These are phyloP conservation scores for Rehmannia glutinosa DNA, from an alignment of 257 asterid genomes.

Conservation along the genomic window DNA sequence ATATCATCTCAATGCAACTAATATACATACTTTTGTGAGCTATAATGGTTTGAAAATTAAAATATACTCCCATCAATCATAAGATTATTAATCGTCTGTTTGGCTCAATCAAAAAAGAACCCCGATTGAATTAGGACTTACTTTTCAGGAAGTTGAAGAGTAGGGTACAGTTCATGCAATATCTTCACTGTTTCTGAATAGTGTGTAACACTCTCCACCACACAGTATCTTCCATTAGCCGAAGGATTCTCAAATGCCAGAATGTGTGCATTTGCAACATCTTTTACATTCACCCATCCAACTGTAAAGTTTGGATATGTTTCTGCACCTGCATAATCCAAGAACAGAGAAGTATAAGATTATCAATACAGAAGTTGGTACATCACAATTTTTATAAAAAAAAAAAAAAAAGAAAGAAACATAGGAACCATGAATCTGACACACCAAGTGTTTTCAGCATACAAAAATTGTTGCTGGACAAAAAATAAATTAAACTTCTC, in stretches of 20 bases:
- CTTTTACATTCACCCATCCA: constrained; percentile 71
- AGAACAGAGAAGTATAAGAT: no score
- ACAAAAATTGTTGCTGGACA: no score
- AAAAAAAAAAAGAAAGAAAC: no score
- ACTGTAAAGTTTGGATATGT: constrained; percentile 42
- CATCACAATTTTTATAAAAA: no score
- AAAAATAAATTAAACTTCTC: no score
- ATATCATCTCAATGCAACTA: no score
- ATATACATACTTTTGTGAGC: no score
- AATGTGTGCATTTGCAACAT: constrained; percentile 75
- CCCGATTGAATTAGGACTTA: no score
- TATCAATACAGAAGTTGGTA: no score
- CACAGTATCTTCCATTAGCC: constrained; percentile 66
- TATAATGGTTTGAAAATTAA: not conserved
- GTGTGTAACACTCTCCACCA: constrained; percentile 57
- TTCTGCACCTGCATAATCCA: constrained; percentile 48
- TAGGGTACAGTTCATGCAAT: constrained; percentile 48
- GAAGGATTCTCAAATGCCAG: constrained; percentile 59
- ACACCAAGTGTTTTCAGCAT: no score
- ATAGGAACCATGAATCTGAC: no score
- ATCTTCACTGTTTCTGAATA: constrained; percentile 43
- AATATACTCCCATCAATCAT: not conserved
- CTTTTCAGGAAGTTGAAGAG: constrained; percentile 56
- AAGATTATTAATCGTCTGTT: not conserved
- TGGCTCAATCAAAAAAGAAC: not conserved